Percentiles rank a stretch among this genome's conserved stretches.
These are phyloP conservation scores for Acanthamoeba sp. DNA, from an alignment of 208 protist genomes.

Conservation along the genomic window DNA sequence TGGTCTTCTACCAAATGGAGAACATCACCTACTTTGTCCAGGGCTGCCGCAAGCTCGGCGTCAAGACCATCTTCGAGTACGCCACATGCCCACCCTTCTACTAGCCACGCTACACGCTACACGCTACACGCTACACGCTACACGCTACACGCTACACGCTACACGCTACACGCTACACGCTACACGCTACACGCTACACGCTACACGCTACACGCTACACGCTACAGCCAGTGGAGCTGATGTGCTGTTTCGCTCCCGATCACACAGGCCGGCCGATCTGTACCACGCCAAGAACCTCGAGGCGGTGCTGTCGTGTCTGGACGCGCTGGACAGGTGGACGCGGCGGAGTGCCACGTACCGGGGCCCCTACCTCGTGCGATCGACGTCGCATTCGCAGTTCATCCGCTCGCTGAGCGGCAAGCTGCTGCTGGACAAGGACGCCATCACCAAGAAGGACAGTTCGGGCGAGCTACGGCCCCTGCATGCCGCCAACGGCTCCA, in stretches of 20 bases:
- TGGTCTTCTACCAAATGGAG: constrained; percentile 73
- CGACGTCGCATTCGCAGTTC: constrained; percentile 20
- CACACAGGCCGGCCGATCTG: constrained; percentile 26
- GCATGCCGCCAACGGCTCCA: too few species aligned
- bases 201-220: too few species aligned
- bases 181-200: too few species aligned
- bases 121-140: too few species aligned
- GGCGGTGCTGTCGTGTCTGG: constrained; percentile 52
- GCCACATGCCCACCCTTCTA: not conserved
- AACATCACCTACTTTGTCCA: constrained; percentile 57
- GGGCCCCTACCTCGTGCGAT: not conserved
- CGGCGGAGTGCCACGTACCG: not conserved
- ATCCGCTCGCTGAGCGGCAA: constrained; percentile 27
- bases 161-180: too few species aligned
- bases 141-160: too few species aligned
- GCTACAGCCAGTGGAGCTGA: too few species aligned
- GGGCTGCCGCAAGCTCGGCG: constrained; percentile 44
- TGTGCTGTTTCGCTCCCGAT: too few species aligned
- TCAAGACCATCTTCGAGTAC: constrained; percentile 61
- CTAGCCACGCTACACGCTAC: too few species aligned
- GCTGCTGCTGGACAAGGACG: constrained; percentile 13
- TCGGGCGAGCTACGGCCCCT: not conserved
- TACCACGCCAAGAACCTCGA: constrained; percentile 37
- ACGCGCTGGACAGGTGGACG: constrained; percentile 20
- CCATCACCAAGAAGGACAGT: constrained; percentile 4